These are phyloP conservation scores for Stereum hirsutum DNA, from an alignment of 1,284 basidiomycete genomes.

Conservation along the genomic window DNA sequence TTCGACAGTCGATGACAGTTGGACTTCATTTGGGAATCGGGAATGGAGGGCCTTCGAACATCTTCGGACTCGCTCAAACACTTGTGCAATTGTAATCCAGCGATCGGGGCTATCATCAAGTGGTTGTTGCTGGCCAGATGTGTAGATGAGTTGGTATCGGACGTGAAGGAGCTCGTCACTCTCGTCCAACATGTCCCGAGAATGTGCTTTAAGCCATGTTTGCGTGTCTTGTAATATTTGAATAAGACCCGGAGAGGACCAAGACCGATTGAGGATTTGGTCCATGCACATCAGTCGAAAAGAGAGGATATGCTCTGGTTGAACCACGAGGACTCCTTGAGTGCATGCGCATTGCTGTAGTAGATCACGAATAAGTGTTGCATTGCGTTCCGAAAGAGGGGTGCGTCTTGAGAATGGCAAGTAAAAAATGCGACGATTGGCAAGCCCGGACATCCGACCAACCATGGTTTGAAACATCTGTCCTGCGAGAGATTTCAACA, in stretches of 20 bases:
- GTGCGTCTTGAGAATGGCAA: slow-evolving; percentile 38
- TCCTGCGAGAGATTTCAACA: slow-evolving; percentile 30
- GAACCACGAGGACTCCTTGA: slow-evolving; percentile 34
- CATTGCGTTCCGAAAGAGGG: slow-evolving; percentile 12
- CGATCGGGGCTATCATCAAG: slow-evolving; percentile 37
- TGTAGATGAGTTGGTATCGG: slow-evolving; percentile 41
- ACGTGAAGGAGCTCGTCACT: slow-evolving; percentile 44
- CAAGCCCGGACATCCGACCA: slow-evolving; percentile 31
- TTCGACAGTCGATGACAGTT: slow-evolving; percentile 1
- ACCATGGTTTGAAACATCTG: slow-evolving; percentile 42
- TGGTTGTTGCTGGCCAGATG: slow-evolving; percentile 28
- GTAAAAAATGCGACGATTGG: slow-evolving; percentile 36
- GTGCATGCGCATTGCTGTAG: slow-evolving; percentile 27
- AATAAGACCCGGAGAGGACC: slow-evolving; percentile 4
- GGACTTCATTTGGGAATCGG: slow-evolving; percentile 1
- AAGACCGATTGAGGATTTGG: slow-evolving; percentile 13
- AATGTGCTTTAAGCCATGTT: slow-evolving; percentile 22
- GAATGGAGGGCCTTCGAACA: slow-evolving; percentile 17
- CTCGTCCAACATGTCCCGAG: slow-evolving; percentile 42
- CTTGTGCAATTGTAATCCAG: slow-evolving; percentile 33
- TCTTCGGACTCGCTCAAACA: slow-evolving; percentile 21
- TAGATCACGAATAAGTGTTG: slow-evolving; percentile 18
- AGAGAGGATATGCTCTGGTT: slow-evolving; percentile 46
- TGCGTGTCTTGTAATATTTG: slow-evolving; percentile 17
- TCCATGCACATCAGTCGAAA: slow-evolving; percentile 36